Base-by-base conservation (phyloP, 2,329 filamentous ascomycete genomes). In the Periconia sp. region DNA sequence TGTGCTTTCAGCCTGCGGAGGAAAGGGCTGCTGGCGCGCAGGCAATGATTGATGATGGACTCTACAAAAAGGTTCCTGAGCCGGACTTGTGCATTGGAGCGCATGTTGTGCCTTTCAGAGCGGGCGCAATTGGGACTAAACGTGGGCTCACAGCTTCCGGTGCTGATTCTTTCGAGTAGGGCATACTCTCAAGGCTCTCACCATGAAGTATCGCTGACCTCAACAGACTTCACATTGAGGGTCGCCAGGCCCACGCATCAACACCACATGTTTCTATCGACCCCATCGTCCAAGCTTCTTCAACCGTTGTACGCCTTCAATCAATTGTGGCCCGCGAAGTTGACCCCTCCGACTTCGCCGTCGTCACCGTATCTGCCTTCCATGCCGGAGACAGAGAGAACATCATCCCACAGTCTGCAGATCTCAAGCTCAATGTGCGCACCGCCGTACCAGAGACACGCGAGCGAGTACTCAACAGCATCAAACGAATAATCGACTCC, bases 1-100 rank as follows among this genome's bases (percentile, higher is more conserved):
- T 85, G 5, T 65, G 83, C 3, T 89, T 88, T 61, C 86, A 89
- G 55, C 85, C 86, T 0, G 79, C 80, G 2, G 86, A 88, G 60
- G 86, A 89, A 62, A 73, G 78, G 1, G 83, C 78, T 0, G 75
- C 72, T 0, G 86, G 86, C 0, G 86, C 86, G 0, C 77, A 78
- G 63, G 69, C 81, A 17, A 86, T 85, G 82, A 72, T 86, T 3
- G 76, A 80, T 29, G 81, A 81, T 53, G 81, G 82, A 0, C 53
- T 84, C 23, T 84, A 83, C 51, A 66, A 76, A 6, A 74, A 70
- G 39, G 70, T 82, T 3, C 79, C 79, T 0, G 66, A 76, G n/a
- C 81, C 81, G 3, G 79, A 85, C 54, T 67, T 82, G 15, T 73
- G 77, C 15, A 66, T 85, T 2, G 82, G 80, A 0, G 79, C 77